phyloP scores from a whole-genome alignment of 2,329 filamentous ascomycete species.

The Xylariaceae sp. region DNA sequence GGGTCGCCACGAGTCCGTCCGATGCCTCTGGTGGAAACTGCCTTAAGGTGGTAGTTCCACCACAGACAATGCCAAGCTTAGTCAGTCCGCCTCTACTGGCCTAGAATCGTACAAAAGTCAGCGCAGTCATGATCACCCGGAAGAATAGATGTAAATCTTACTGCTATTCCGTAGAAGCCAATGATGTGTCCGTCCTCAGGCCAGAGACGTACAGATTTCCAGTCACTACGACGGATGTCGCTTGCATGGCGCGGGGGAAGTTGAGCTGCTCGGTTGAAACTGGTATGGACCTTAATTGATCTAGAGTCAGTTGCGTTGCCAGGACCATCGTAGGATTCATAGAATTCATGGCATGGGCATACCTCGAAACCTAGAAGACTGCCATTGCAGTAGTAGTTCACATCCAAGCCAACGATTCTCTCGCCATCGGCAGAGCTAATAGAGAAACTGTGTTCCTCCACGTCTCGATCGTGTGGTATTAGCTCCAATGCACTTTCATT shows the following conservation, averaged over 20 bases:
- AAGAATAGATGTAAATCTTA: not conserved
- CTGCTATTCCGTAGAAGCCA: conserved; percentile 4
- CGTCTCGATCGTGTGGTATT: not conserved
- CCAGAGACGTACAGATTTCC: not conserved
- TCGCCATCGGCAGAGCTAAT: conserved; percentile 7
- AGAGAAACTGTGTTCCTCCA: not conserved
- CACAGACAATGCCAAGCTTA: not conserved
- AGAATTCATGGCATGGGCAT: not conserved
- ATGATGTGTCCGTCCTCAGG: conserved; percentile 1
- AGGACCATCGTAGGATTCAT: not conserved
- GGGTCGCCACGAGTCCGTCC: too few species aligned
- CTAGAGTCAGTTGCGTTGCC: not conserved
- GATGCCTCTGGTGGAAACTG: conserved; percentile 1
- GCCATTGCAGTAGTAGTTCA: not conserved
- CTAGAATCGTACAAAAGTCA: not conserved
- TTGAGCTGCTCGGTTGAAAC: not conserved
- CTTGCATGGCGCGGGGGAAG: not conserved
- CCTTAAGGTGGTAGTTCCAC: not conserved
- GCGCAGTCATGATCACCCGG: not conserved
- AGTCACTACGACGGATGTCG: not conserved
- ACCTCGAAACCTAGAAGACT: not conserved
- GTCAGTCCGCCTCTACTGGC: not conserved
- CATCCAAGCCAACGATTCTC: conserved; percentile 8
- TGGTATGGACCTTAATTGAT: conserved; percentile 7
- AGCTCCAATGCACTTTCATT: too few species aligned